Conservation (phyloP, 2,329 filamentous ascomycete genomes). For the Fusarium denticulatum region DNA sequence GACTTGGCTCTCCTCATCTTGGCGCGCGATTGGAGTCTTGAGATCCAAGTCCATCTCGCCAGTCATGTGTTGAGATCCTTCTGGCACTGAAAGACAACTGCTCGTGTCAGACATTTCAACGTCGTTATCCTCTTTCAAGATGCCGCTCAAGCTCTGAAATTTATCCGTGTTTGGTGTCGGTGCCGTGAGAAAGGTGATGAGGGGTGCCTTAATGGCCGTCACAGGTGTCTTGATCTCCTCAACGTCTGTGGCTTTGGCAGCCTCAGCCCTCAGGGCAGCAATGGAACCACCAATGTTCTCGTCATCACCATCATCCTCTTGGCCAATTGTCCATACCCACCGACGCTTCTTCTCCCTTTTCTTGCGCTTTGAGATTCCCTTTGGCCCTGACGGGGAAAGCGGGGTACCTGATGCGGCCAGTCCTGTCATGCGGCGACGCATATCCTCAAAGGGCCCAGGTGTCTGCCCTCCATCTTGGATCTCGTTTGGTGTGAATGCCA, state of each 20-base stretch:
- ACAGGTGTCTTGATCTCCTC: conserved; percentile 36
- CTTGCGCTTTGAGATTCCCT: conserved; percentile 63
- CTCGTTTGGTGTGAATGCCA: conserved; percentile 64
- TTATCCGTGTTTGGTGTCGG: conserved; percentile 56
- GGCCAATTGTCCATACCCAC: conserved; percentile 74
- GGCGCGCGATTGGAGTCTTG: conserved; percentile 52
- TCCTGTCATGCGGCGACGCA: conserved; percentile 66
- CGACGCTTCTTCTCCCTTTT: conserved; percentile 68
- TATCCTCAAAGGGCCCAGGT: conserved; percentile 71
- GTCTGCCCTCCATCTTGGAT: conserved; percentile 70
- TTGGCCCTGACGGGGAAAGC: conserved; percentile 52
- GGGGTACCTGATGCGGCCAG: conserved; percentile 55
- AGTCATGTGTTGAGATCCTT: conserved; percentile 45
- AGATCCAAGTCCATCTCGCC: conserved; percentile 50
- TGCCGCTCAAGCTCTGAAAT: conserved; percentile 35
- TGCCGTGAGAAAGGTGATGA: conserved; percentile 43
- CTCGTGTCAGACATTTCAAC: conserved; percentile 62
- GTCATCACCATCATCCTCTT: conserved; percentile 60
- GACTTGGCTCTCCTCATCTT: conserved; percentile 3
- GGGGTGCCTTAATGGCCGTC: conserved; percentile 35
- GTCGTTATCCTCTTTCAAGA: conserved; percentile 47
- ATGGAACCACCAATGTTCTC: conserved; percentile 56
- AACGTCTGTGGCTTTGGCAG: conserved; percentile 33
- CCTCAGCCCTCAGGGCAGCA: conserved; percentile 51
- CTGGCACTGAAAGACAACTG: conserved; percentile 49